Conservation (phyloP, 306 rosid genomes). For the Prinsepia uniflora region DNA sequence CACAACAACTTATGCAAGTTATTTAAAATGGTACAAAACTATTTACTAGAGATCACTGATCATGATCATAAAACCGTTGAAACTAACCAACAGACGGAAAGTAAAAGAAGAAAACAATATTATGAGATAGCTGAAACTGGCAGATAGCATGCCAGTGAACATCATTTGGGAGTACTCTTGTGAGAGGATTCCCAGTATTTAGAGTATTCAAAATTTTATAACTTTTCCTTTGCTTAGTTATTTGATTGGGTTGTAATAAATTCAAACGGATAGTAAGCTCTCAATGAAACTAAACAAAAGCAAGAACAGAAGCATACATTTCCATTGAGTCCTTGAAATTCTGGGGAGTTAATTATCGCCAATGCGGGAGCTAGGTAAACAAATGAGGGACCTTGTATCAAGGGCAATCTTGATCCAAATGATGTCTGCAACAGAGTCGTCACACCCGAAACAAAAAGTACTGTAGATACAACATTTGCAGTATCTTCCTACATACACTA, state of each 20-base stretch:
- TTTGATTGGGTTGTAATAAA: background rate
- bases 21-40: background rate
- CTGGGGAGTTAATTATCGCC: conserved; percentile 81
- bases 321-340: conserved; percentile 75
- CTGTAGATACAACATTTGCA: conserved; percentile 80
- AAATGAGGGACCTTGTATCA: conserved; percentile 95
- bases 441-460: conserved; percentile 79
- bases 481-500: conserved; percentile 83
- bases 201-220: background rate
- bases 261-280: conserved; percentile 10
- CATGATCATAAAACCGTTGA: background rate
- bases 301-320: conserved; percentile 53
- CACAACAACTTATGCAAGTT: background rate
- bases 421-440: conserved; percentile 82
- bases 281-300: conserved; percentile 13
- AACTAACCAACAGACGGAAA: background rate
- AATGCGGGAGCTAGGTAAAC: conserved; percentile 85
- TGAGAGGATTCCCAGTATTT: background rate
- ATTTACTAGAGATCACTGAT: background rate
- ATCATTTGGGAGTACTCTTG: background rate
- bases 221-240: background rate
- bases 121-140: background rate
- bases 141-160: background rate
- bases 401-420: conserved; percentile 88
- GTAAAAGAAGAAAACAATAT: background rate